Conservation (phyloP, 768 basidiomycete genomes). For the Termitomyces sp. region DNA sequence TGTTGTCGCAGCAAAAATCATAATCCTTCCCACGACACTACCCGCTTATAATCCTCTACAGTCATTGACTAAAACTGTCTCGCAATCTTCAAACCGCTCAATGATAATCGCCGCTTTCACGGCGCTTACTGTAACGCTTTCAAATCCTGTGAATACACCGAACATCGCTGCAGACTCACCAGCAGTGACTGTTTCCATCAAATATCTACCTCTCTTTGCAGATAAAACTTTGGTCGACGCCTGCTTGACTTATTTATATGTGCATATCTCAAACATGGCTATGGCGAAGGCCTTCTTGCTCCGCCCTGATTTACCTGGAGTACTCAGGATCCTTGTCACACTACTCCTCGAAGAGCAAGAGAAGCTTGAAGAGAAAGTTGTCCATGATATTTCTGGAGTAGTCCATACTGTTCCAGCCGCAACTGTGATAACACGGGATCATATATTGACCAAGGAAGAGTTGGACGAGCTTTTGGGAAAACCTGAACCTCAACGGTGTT, state of each 20-base stretch:
- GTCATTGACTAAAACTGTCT: constrained; percentile 52
- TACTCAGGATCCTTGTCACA: constrained; percentile 63
- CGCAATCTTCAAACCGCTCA: constrained; percentile 65
- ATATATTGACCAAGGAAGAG: constrained; percentile 71
- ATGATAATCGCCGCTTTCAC: constrained; percentile 66
- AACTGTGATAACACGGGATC: constrained; percentile 45
- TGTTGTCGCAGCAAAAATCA: constrained; percentile 46
- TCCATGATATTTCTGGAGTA: constrained; percentile 57
- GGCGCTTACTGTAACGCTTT: constrained; percentile 58
- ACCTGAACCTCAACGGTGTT: constrained; percentile 76
- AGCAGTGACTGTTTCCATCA: constrained; percentile 59
- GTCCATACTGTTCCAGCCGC: constrained; percentile 57
- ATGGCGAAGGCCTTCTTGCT: constrained; percentile 78
- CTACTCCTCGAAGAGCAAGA: constrained; percentile 67
- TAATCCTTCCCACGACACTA: constrained; percentile 29
- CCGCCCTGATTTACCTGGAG: constrained; percentile 65
- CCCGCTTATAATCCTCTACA: constrained; percentile 47
- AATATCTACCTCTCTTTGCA: constrained; percentile 67
- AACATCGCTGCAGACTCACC: constrained; percentile 55
- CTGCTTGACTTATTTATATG: constrained; percentile 70
- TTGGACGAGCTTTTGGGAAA: constrained; percentile 52
- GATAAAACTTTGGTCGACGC: constrained; percentile 72
- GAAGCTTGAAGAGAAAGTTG: constrained; percentile 54
- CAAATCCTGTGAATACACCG: constrained; percentile 52
- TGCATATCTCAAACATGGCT: constrained; percentile 68